phyloP scores from a whole-genome alignment of 2,329 filamentous ascomycete genomes.

The Neonectria coccinea region DNA sequence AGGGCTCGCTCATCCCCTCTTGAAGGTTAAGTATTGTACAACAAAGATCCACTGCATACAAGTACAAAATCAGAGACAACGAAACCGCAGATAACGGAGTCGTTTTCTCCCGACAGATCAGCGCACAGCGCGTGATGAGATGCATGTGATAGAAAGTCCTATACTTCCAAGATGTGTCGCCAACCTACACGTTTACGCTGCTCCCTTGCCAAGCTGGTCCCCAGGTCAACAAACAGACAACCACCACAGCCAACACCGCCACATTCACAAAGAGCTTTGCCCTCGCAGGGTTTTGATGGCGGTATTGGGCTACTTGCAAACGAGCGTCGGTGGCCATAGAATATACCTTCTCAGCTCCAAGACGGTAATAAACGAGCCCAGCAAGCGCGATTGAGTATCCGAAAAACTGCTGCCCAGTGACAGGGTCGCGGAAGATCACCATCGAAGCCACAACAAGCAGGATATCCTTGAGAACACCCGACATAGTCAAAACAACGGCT shows the following conservation, averaged over 20 bases:
- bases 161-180: neutral
- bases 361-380: slow-evolving; percentile 23
- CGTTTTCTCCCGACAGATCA: neutral
- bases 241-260: neutral
- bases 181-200: neutral
- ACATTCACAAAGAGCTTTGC: slow-evolving; percentile 6
- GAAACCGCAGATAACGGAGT: neutral
- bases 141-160: neutral
- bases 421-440: slow-evolving; percentile 26
- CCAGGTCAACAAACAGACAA: slow-evolving; percentile 16
- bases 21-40: no score
- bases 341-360: slow-evolving; percentile 21
- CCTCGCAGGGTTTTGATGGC: slow-evolving; percentile 20
- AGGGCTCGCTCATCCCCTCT: no score
- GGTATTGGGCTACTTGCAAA: slow-evolving; percentile 20
- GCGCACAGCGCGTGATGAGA: neutral
- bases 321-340: slow-evolving; percentile 12
- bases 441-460: slow-evolving; percentile 26
- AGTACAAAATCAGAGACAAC: neutral
- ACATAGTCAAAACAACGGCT: slow-evolving; percentile 26
- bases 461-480: slow-evolving; percentile 25
- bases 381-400: slow-evolving; percentile 25
- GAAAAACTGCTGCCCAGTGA: slow-evolving; percentile 25
- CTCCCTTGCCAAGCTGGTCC: neutral
- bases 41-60: neutral